These are phyloP conservation scores for Backusella parvicylindrica DNA, from an alignment of 192 early-diverging fungal genomes.

Conservation along the genomic window DNA sequence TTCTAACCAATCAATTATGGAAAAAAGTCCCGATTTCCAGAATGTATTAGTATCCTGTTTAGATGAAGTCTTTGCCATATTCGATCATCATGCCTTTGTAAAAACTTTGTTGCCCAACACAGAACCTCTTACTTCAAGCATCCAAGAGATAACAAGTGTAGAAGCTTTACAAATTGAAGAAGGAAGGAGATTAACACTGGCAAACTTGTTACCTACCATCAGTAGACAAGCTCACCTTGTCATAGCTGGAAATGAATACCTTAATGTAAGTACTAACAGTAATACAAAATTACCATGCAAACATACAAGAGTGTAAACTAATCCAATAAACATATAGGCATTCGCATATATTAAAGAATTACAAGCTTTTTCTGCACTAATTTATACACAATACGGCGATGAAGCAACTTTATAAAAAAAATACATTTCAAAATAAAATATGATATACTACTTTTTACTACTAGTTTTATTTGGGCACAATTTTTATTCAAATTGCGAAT, in stretches of 20 bases:
- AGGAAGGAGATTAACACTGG: slow-evolving; percentile 56
- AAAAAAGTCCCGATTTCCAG: slow-evolving; percentile 44
- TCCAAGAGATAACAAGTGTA: slow-evolving; percentile 58
- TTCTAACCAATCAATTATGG: slow-evolving; percentile 4
- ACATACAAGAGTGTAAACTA: not conserved
- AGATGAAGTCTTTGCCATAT: slow-evolving; percentile 37
- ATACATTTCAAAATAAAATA: not conserved
- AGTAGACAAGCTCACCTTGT: slow-evolving; percentile 67
- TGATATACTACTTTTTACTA: not conserved
- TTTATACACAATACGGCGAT: slow-evolving; percentile 66
- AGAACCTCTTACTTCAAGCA: slow-evolving; percentile 18
- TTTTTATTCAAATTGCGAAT: too few relatives aligned
- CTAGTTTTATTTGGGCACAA: too few relatives aligned
- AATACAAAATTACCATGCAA: not conserved
- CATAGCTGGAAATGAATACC: slow-evolving; percentile 72
- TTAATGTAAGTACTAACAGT: slow-evolving; percentile 46
- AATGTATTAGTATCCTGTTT: slow-evolving; percentile 41
- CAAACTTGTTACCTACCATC: slow-evolving; percentile 62
- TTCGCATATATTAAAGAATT: slow-evolving; percentile 70
- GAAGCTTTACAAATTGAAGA: slow-evolving; percentile 12
- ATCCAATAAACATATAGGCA: slow-evolving; percentile 18
- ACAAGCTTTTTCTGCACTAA: slow-evolving; percentile 72
- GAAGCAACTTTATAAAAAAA: not conserved
- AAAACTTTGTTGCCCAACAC: slow-evolving; percentile 32
- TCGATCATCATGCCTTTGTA: slow-evolving; percentile 38